phyloP scores from a whole-genome alignment of 164 flowering plant species.

The Aristolochia contorta region DNA sequence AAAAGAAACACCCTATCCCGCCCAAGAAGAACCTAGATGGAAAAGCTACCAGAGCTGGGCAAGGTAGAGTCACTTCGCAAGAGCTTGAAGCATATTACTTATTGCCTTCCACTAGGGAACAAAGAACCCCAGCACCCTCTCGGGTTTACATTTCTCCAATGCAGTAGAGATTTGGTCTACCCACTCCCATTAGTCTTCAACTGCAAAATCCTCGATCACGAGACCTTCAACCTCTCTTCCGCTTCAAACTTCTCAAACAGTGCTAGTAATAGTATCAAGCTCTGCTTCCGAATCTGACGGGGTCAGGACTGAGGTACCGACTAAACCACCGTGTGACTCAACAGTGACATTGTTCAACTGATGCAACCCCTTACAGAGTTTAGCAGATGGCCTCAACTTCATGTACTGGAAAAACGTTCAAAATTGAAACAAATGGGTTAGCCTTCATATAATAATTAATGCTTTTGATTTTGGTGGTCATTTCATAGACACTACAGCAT shows the following conservation, averaged over 20 bases:
- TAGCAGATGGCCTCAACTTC: slow-evolving; percentile 30
- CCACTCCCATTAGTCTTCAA: slow-evolving; percentile 16
- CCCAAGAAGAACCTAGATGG: slow-evolving; percentile 1
- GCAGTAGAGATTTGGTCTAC: not conserved
- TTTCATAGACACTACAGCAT: not conserved
- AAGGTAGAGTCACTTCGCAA: not conserved
- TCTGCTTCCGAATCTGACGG: slow-evolving; percentile 37
- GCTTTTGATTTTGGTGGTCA: not conserved
- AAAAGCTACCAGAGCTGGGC: not conserved
- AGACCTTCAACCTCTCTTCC: slow-evolving; percentile 2
- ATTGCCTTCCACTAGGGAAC: slow-evolving; percentile 31
- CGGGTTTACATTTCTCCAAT: slow-evolving; percentile 11
- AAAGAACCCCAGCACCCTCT: slow-evolving; percentile 9
- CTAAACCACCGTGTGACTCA: slow-evolving; percentile 15
- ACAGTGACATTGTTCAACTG: slow-evolving; percentile 18
- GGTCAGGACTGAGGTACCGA: slow-evolving; percentile 24
- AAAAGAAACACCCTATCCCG: slow-evolving; percentile 1
- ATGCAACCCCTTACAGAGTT: slow-evolving; percentile 20
- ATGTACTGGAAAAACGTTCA: slow-evolving; percentile 32
- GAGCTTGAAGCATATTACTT: slow-evolving; percentile 13
- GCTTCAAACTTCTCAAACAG: slow-evolving; percentile 4
- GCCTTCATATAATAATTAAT: not conserved
- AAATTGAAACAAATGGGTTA: not conserved
- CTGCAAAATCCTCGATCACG: slow-evolving; percentile 17
- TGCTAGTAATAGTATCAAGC: slow-evolving; percentile 18